Base-by-base conservation (phyloP, 2,329 filamentous ascomycete genomes). In the Aspergillus transmontanensis region DNA sequence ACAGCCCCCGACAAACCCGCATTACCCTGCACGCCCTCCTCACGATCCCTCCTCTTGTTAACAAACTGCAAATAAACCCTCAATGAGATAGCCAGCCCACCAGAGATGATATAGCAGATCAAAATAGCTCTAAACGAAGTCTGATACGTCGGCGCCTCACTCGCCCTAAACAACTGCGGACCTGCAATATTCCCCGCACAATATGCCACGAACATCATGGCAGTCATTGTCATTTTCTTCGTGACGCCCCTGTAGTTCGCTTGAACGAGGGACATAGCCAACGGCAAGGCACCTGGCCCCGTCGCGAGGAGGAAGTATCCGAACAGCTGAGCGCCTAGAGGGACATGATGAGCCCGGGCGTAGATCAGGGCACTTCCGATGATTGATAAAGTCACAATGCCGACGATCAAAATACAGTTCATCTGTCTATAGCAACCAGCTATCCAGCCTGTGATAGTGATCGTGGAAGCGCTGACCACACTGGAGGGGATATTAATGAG, bases 161-260 rank as follows among this genome's bases (percentile, higher is more conserved):
- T 63, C 3, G 79, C 71, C 51, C 76, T 78, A 72, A 87, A 88
- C 67, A 87, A 81, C 51, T 87, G 85, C 2, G 86, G 85, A 0
- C 85, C 85, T 1, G 79, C 77, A 53, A 87, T 86, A 63, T 87
- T 87, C 1, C 85, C 85, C 1, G 79, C 73, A 59, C 85, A 87
- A 67, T 87, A 87, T 3, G 81, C 82, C 11, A 86, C 69, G 65
- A 87, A 86, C 4, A 87, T 72, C 68, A 87, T 68, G 0, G 84
- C 84, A 1, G 84, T 87, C 60, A 87, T 82, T 7, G 85, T 86
- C 80, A 86, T 85, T 73, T 87, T 87, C 78, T 87, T 87, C 36
- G 85, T 86, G 23, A 86, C 83, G 19, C 85, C 85, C 14, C 82
- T 80, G 66, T 82, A 85, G 69, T 87, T 87, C 19, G 83, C 79